Conservation (phyloP, 2,329 filamentous ascomycete genomes). For the Ceratocystis huliohia region DNA sequence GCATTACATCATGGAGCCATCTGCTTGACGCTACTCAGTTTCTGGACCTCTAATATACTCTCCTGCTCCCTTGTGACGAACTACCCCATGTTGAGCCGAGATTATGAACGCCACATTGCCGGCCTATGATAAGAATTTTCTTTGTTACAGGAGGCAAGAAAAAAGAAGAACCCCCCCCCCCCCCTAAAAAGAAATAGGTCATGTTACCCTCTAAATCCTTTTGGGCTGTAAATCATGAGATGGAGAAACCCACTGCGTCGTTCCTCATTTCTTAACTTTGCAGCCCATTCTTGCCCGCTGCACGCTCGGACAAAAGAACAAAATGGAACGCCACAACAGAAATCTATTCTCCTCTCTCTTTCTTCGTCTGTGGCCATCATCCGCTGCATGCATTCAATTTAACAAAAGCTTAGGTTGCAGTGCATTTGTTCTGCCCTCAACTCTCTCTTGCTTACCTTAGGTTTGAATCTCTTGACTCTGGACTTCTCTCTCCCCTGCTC, state of each 20-base stretch:
- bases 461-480: not conserved
- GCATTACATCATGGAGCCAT: constrained; percentile 5
- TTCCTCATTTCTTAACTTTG: not conserved
- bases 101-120: constrained; percentile 1
- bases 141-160: not conserved
- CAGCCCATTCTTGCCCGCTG: constrained; percentile 1
- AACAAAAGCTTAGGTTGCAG: not conserved
- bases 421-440: not conserved
- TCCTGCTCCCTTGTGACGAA: not conserved
- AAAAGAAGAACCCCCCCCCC: not conserved
- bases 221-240: not conserved
- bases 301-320: not conserved
- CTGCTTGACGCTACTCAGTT: too few species aligned
- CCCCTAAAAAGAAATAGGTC: not conserved
- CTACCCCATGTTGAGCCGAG: not conserved
- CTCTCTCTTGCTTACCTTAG: not conserved
- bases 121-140: not conserved
- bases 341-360: not conserved
- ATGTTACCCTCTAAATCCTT: constrained; percentile 1
- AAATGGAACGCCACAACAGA: not conserved
- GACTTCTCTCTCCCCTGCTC: not conserved
- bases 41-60: not conserved
- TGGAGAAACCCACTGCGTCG: not conserved
- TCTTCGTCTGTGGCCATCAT: not conserved
- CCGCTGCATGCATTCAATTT: constrained; percentile 2